These are phyloP conservation scores for Prunus dulcis DNA, from an alignment of 306 rosid genomes.

Conservation along the genomic window DNA sequence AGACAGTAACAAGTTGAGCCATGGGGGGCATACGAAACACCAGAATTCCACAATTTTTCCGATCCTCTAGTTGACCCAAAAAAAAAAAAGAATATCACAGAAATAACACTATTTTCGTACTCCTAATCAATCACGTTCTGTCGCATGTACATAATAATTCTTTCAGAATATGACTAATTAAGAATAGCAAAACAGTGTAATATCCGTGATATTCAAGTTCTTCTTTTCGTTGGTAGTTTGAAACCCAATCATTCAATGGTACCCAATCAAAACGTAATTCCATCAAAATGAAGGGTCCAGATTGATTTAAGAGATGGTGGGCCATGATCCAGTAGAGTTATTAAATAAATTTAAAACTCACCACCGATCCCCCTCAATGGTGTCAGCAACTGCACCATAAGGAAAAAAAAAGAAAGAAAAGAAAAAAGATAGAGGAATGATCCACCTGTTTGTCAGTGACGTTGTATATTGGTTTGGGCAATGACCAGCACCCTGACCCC, in stretches of 20 bases:
- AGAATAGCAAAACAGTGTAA: too few relatives aligned
- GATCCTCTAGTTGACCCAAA: not conserved
- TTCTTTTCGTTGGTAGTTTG: not conserved
- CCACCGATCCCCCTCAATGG: constrained; percentile 45
- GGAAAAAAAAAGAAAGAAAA: not conserved
- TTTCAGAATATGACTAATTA: too few relatives aligned
- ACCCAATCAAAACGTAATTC: constrained; percentile 32
- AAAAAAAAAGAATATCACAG: too few relatives aligned
- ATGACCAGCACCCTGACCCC: constrained; percentile 61
- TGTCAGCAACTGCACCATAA: constrained; percentile 37
- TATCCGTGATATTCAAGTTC: too few relatives aligned
- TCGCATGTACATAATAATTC: rapidly evolving
- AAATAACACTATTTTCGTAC: too few relatives aligned
- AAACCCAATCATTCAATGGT: constrained; percentile 57
- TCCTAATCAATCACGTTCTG: too few relatives aligned
- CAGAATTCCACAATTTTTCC: not conserved
- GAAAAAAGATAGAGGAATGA: constrained; percentile 54
- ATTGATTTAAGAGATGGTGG: constrained; percentile 53
- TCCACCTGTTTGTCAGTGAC: constrained; percentile 99
- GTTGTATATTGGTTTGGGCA: constrained; percentile 77
- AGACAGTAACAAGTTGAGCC: not conserved
- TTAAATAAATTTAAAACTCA: constrained; percentile 31
- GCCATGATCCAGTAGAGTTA: constrained; percentile 39
- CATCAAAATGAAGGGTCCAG: constrained; percentile 42
- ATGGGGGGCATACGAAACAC: not conserved